phyloP scores from a whole-genome alignment of 257 asterid genomes.

The Nicotiana noctiflora region DNA sequence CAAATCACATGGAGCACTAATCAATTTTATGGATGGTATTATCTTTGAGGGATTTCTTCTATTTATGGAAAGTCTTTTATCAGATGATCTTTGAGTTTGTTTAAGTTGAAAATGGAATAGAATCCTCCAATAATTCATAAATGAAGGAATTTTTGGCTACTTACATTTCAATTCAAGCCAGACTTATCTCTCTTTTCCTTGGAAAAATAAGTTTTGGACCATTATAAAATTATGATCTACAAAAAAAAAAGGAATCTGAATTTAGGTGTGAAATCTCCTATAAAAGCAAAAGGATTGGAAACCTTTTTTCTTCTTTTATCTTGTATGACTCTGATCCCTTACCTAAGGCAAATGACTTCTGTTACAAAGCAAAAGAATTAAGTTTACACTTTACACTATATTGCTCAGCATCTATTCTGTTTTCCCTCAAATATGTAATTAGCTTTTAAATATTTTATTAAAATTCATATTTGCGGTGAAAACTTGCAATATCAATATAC shows the following conservation, averaged over 20 bases:
- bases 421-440: not conserved
- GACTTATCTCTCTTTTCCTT: not conserved
- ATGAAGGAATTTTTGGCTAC: not conserved
- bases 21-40: not conserved
- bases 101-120: not conserved
- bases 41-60: not conserved
- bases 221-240: not conserved
- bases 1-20: conserved; percentile 11
- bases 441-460: too few relatives aligned
- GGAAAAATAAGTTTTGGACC: not conserved
- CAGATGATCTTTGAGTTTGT: not conserved
- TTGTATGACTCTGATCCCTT: not conserved
- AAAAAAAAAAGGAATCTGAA: too few relatives aligned
- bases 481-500: too few relatives aligned
- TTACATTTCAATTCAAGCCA: not conserved
- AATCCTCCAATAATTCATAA: not conserved
- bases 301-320: not conserved
- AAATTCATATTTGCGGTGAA: not conserved
- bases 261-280: too few relatives aligned
- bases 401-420: not conserved
- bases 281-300: not conserved
- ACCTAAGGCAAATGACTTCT: not conserved
- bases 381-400: not conserved
- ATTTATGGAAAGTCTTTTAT: not conserved
- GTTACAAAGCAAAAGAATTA: not conserved